Evolutionary conservation across 192 early-diverging fungal genomes (phyloP), one percentile per base, ranked within the genome.

Genomic region (Paraglomus occultum): DNA sequence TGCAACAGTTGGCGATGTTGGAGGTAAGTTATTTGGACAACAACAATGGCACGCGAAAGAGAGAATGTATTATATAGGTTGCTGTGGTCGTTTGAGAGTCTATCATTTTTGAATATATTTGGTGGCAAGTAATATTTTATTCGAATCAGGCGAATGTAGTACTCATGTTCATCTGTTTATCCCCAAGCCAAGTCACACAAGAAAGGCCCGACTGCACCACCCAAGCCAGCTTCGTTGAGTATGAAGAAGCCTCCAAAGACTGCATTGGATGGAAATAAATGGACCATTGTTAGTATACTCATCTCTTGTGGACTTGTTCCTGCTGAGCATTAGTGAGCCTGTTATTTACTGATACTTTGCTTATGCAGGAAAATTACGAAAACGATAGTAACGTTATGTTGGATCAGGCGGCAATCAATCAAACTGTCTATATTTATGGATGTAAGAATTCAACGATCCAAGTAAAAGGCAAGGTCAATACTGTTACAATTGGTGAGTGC

Each of bases 401-500:
- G 70, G 92, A 95, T 59, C 83, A 85, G 1, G 87, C 89, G 0
- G 88, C 91, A 64, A 86, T 95, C 57, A 89, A 86, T 69, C 94
- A 98, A 64, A 89, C 88, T 0, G 94, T 97, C 8, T 96, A 97
- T 65, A 93, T 99, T 77, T 97, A 86, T 80, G 94, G 94, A 79
- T 97, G 95, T 83, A 85, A 88, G 61, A 91, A 93, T 75, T 91
- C 87, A 2, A 97, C 95, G 5, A 87, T 99, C 42, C 88, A 89
- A 67, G 81, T 99, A 74, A 93, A 89, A 76, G 90, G 91, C 73
- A 99, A 99, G 79, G 82, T 95, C 51, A 95, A 95, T 69, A 89
- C 94, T 15, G 82, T 99, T 22, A 92, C 94, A 1, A 79, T 95
- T 66, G 93, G 90, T 85, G 80, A 70, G 70, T 51, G 10, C 12